These are phyloP conservation scores for Murraya paniculata DNA, from an alignment of 345 rosid species.

Conservation along the genomic window DNA sequence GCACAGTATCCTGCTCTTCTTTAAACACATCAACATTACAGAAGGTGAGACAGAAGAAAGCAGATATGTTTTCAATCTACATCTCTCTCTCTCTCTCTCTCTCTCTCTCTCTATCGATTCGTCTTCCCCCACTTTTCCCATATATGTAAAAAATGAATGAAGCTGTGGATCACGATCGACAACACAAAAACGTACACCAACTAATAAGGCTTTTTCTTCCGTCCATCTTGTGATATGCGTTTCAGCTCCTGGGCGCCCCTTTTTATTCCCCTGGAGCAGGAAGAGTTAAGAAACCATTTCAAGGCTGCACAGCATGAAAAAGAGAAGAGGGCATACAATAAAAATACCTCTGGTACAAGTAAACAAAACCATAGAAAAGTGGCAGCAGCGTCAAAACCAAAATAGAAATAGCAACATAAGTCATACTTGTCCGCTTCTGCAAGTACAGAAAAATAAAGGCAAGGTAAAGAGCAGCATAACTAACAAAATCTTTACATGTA, in stretches of 20 bases:
- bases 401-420: constrained; percentile 45
- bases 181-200: neutral
- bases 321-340: neutral
- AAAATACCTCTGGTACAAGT: constrained; percentile 61
- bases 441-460: neutral
- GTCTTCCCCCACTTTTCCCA: too few species aligned
- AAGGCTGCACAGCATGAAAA: neutral
- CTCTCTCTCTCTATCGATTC: neutral
- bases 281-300: constrained; percentile 10
- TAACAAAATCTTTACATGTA: neutral
- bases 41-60: neutral
- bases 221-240: constrained; percentile 42
- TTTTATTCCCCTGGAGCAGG: constrained; percentile 55
- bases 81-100: neutral
- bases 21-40: neutral
- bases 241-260: constrained; percentile 55
- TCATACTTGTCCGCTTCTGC: constrained; percentile 52
- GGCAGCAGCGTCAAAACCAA: constrained; percentile 56
- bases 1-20: neutral
- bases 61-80: neutral
- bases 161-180: neutral
- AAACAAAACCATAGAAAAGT: constrained; percentile 52
- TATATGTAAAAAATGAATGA: neutral
- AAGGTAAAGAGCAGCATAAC: neutral
- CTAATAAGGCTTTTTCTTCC: constrained; percentile 50